Conservation (phyloP, 371 early-diverging fungal genomes). For the Vairimorpha apis region DNA sequence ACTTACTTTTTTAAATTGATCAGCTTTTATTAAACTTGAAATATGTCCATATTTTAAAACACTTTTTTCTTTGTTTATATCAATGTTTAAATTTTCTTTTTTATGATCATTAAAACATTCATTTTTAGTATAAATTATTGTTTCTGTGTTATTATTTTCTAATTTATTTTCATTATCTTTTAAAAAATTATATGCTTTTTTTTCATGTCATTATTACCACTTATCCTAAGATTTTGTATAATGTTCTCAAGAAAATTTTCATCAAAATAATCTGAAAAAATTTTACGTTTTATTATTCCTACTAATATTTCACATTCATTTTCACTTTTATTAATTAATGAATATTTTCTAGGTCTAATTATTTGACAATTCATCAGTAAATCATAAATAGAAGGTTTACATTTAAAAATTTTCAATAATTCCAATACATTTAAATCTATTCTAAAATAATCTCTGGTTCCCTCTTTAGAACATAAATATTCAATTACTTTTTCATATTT, state of each 20-base stretch:
- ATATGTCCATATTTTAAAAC: slow-evolving; percentile 50
- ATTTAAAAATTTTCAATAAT: slow-evolving; percentile 49
- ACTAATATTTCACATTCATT: slow-evolving; percentile 48
- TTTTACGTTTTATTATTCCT: slow-evolving; percentile 51
- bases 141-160: too few relatives aligned
- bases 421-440: slow-evolving; percentile 56
- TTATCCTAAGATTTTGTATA: too few relatives aligned
- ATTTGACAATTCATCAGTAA: slow-evolving; percentile 52
- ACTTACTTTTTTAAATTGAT: neutral
- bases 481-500: slow-evolving; percentile 28
- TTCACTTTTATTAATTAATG: slow-evolving; percentile 47
- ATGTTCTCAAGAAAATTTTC: too few relatives aligned
- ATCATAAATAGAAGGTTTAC: slow-evolving; percentile 41
- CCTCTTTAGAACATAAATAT: slow-evolving; percentile 57
- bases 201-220: too few relatives aligned
- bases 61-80: neutral
- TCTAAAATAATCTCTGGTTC: slow-evolving; percentile 53
- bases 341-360: slow-evolving; percentile 61
- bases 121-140: too few relatives aligned
- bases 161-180: too few relatives aligned
- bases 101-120: too few relatives aligned
- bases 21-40: slow-evolving; percentile 27
- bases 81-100: too few relatives aligned
- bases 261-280: too few relatives aligned
- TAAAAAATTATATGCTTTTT: too few relatives aligned